Evolutionary conservation across 2,329 filamentous ascomycete species (phyloP).

Genomic region (Fusarium bulbicola): DNA sequence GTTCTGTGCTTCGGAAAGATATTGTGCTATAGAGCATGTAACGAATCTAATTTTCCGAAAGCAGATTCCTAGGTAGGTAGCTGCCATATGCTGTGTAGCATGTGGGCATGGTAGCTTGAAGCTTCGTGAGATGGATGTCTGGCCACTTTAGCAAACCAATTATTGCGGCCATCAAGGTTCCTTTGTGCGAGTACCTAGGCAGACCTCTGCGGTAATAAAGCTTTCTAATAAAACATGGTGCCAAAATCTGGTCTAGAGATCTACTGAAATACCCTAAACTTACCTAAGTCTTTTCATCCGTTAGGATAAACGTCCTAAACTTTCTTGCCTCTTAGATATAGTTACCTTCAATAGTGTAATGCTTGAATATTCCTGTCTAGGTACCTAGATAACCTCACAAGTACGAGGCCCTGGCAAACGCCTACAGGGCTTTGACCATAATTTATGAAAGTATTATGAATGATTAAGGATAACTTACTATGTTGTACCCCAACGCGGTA

Average conservation of each 20-base stretch:
- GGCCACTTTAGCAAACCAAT: not conserved
- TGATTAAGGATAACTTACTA: not conserved
- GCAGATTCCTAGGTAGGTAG: not conserved
- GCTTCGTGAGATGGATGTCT: not conserved
- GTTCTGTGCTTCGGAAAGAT: not conserved
- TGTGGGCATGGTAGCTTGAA: not conserved
- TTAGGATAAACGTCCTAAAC: not conserved
- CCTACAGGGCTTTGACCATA: not conserved
- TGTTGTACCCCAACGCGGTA: not conserved
- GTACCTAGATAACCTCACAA: not conserved
- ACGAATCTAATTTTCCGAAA: not conserved
- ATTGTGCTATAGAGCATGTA: no score
- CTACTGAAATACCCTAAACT: not conserved
- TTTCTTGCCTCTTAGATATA: not conserved
- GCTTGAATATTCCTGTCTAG: not conserved
- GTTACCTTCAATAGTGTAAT: not conserved
- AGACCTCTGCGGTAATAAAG: not conserved
- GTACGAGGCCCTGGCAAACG: not conserved
- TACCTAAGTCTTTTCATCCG: not conserved
- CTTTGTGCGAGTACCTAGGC: not conserved
- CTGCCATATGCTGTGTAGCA: not conserved
- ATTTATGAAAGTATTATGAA: not conserved
- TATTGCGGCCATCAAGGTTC: slow-evolving; percentile 5
- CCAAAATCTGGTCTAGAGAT: not conserved
- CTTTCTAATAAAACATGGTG: not conserved